These are phyloP conservation scores for Polysphondylium violaceum DNA, from an alignment of 78 protist genomes.

Conservation along the genomic window DNA sequence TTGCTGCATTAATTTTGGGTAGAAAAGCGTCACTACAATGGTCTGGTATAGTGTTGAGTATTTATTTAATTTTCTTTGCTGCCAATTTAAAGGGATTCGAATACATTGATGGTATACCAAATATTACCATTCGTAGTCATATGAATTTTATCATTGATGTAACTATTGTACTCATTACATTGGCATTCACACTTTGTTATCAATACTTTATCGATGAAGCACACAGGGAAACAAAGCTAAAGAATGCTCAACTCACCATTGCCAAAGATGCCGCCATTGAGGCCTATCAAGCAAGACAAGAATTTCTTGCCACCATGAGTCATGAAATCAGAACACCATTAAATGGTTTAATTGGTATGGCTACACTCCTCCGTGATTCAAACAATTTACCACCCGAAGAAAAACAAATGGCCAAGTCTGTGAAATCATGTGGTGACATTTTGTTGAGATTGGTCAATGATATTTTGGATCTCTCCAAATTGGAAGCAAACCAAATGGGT, in stretches of 20 bases:
- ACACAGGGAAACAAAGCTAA: conserved; percentile 58
- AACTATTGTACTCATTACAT: conserved; percentile 48
- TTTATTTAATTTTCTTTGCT: conserved; percentile 35
- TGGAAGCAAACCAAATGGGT: conserved; percentile 84
- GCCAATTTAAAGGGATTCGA: conserved; percentile 51
- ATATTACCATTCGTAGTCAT: conserved; percentile 64
- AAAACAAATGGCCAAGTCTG: conserved; percentile 71
- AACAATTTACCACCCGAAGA: conserved; percentile 49
- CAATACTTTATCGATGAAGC: conserved; percentile 79
- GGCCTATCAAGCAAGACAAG: conserved; percentile 76
- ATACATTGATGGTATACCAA: conserved; percentile 72
- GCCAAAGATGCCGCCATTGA: conserved; percentile 75
- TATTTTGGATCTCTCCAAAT: conserved; percentile 80
- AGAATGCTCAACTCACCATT: conserved; percentile 55
- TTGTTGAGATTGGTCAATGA: conserved; percentile 79
- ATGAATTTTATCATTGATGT: conserved; percentile 78
- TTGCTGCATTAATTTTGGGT: conserved; percentile 56
- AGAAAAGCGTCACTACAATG: conserved; percentile 70
- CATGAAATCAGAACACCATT: conserved; percentile 84
- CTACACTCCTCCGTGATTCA: conserved; percentile 35
- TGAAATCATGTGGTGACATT: conserved; percentile 71
- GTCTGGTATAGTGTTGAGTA: conserved; percentile 42
- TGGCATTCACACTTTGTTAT: conserved; percentile 60
- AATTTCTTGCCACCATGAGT: conserved; percentile 69
- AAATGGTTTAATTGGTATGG: conserved; percentile 80